These are phyloP conservation scores for Entamoeba moshkovskii DNA, from an alignment of 208 protist genomes.

Conservation along the genomic window DNA sequence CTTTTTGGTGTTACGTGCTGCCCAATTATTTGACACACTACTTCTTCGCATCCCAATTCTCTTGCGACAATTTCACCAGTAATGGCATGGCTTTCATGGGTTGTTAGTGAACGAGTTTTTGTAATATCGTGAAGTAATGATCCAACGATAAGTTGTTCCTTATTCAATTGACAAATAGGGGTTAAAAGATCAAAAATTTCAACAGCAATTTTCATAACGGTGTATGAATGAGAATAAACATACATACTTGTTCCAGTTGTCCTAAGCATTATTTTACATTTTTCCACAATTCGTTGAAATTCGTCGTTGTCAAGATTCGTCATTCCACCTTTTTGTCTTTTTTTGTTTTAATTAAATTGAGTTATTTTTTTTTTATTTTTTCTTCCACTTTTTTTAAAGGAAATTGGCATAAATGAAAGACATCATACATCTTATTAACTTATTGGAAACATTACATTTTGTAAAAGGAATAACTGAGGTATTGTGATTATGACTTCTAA, in stretches of 20 bases:
- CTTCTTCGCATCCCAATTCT: not conserved
- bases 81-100: not conserved
- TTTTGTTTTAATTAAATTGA: no score
- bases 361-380: no score
- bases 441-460: no score
- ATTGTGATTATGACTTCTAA: no score
- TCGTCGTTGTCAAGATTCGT: no score
- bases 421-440: no score
- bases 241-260: not conserved
- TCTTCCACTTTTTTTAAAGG: no score
- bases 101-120: not conserved
- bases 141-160: not conserved
- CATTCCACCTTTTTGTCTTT: no score
- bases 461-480: no score
- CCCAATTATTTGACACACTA: not conserved
- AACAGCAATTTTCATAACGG: not conserved
- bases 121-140: not conserved
- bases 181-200: not conserved
- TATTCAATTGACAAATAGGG: not conserved
- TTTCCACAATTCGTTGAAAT: no score
- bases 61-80: not conserved
- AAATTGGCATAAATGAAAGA: no score
- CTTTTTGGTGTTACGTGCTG: not conserved
- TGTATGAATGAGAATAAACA: not conserved
- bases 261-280: not conserved